Evolutionary conservation across 768 basidiomycete genomes (phyloP), one percentile per base, ranked within the genome.

Genomic region (Infundibulicybe gibba): DNA sequence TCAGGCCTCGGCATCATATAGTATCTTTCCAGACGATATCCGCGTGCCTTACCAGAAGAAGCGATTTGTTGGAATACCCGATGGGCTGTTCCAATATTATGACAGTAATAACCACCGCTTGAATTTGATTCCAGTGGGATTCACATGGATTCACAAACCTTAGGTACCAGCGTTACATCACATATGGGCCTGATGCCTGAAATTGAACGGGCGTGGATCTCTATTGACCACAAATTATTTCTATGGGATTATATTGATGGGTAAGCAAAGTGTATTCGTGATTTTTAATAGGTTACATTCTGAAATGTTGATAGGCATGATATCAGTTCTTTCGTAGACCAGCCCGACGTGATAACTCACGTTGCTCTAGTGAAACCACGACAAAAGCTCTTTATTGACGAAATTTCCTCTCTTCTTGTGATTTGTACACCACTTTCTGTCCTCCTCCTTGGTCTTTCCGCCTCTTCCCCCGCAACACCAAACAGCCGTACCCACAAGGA

Each of bases 211-310:
- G 94, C 89, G 0, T 99, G 94, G 93, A 87, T 97, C 53, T 87
- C 91, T 9, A 87, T 95, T 48, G 93, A 97, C 68, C 85, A 94
- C 64, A 90, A 91, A 56, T 73, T 99, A 31, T 90, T 97, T 58
- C 71, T 99, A 17, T 98, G 97, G 97, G 93, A 99, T 65, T 99
- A 97, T 62, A 70, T 84, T 32, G 90, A 95, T 55, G 91, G 93
- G 94, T 95, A 54, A 47, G 87, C 71, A 40, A 43, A 21, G 37
- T 49, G 32, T 32, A 10, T 25, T 33, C 12, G 41, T 25, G 31
- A 34, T 35, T 33, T 31, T 34, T 20, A 40, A 34, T 14, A n/a
- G 20, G 4, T 34, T 44, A 11, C 43, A 37, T 17, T 44, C 35
- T 47, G 19, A 46, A 3, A 17, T 31, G 48, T 47, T 38, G 52